Evolutionary conservation across 2,329 filamentous ascomycete genomes (phyloP).

Genomic region (Talaromyces verruculosus): DNA sequence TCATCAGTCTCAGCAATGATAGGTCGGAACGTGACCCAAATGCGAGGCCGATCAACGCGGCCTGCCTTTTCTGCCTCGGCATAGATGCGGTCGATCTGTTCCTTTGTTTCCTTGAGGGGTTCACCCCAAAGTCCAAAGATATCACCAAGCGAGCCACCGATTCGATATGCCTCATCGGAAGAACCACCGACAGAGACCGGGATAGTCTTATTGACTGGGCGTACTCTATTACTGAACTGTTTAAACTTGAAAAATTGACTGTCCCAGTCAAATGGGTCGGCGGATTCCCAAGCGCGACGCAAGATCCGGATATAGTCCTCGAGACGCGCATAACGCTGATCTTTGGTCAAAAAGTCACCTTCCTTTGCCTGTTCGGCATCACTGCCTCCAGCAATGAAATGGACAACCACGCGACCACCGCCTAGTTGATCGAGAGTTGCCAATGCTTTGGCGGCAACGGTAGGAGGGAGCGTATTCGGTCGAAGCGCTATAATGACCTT

Average conservation of each 20-base stretch:
- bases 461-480: slow-evolving; percentile 63
- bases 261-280: slow-evolving; percentile 62
- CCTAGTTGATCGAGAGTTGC: slow-evolving; percentile 62
- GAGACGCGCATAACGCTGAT: slow-evolving; percentile 57
- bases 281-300: slow-evolving; percentile 57
- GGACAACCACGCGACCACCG: slow-evolving; percentile 58
- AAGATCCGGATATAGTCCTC: slow-evolving; percentile 65
- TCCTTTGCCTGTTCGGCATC: slow-evolving; percentile 61
- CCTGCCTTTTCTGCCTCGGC: slow-evolving; percentile 60
- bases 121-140: slow-evolving; percentile 67
- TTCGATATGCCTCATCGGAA: slow-evolving; percentile 59
- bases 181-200: slow-evolving; percentile 61
- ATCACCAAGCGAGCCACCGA: slow-evolving; percentile 59
- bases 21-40: slow-evolving; percentile 65
- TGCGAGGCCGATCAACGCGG: slow-evolving; percentile 55
- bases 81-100: slow-evolving; percentile 63
- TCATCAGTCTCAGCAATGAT: slow-evolving; percentile 63
- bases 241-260: slow-evolving; percentile 62
- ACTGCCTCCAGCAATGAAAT: slow-evolving; percentile 63
- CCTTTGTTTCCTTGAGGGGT: slow-evolving; percentile 62
- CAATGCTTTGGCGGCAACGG: slow-evolving; percentile 61
- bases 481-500: slow-evolving; percentile 63
- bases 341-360: slow-evolving; percentile 60
- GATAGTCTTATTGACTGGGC: slow-evolving; percentile 55
- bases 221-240: slow-evolving; percentile 56